Percentiles rank a stretch among this genome's conserved stretches.
These are phyloP conservation scores for Aureobasidium namibiae DNA, from an alignment of 2,329 filamentous ascomycete species.

Conservation along the genomic window DNA sequence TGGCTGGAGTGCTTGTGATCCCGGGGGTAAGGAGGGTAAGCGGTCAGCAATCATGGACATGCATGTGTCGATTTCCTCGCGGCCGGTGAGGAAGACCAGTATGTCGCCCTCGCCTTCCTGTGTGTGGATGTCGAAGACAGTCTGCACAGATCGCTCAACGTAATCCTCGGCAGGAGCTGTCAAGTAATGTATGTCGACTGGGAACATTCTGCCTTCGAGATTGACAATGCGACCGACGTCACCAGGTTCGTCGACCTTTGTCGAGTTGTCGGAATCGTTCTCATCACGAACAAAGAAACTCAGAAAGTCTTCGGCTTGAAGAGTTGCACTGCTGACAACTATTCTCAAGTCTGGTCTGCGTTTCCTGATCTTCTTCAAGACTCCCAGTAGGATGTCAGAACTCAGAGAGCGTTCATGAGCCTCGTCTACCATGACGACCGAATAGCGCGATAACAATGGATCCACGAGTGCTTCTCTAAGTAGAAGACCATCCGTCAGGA, in stretches of 20 bases:
- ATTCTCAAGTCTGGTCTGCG: slow-evolving; percentile 75
- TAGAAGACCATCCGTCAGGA: slow-evolving; percentile 86
- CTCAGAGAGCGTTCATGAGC: slow-evolving; percentile 90
- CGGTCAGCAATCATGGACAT: slow-evolving; percentile 74
- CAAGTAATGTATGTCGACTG: slow-evolving; percentile 78
- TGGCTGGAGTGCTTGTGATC: slow-evolving; percentile 54
- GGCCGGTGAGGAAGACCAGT: slow-evolving; percentile 81
- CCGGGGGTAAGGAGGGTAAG: slow-evolving; percentile 52
- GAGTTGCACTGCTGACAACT: slow-evolving; percentile 85
- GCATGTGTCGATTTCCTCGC: slow-evolving; percentile 81
- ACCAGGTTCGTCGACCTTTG: slow-evolving; percentile 1
- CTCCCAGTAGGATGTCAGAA: slow-evolving; percentile 80
- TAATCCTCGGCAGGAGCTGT: slow-evolving; percentile 77
- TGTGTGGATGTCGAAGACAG: slow-evolving; percentile 79
- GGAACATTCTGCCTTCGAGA: slow-evolving; percentile 78
- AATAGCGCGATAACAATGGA: slow-evolving; percentile 81
- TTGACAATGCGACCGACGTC: slow-evolving; percentile 61
- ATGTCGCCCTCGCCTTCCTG: slow-evolving; percentile 79
- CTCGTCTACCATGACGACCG: slow-evolving; percentile 95
- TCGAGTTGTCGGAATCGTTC: neutral
- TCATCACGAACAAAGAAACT: slow-evolving; percentile 59
- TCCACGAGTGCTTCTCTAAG: slow-evolving; percentile 89
- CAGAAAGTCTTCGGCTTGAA: slow-evolving; percentile 81
- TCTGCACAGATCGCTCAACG: slow-evolving; percentile 70
- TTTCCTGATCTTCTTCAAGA: slow-evolving; percentile 83